Base-by-base conservation (phyloP, 2,329 filamentous ascomycete genomes). In the Neopestalotiopsis rosae region DNA sequence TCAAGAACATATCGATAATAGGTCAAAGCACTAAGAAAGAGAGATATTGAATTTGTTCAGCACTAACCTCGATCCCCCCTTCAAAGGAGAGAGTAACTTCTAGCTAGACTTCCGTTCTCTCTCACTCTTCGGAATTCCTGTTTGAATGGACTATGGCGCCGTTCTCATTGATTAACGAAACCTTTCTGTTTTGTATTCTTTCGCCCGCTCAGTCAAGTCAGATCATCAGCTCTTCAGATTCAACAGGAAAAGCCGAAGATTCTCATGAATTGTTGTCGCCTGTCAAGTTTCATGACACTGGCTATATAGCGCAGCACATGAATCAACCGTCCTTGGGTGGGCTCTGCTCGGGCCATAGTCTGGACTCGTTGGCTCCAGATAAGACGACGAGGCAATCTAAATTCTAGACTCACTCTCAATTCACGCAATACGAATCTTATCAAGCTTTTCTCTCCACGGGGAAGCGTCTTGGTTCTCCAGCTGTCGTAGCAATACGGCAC, bases 401-500 rank as follows among this genome's bases (percentile, higher is more conserved):
- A 32, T 4, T 61, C 58, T 61, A 59, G 57, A 59, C 57, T 59
- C 12, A 30, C 9, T 28, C n/a, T 59, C 12, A 17, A 5, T 59
- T 30, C 28, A 1, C 32, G 2, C 14, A 20, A 9, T n/a, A 34
- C 3, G 59, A 2, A 45, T 28, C n/a, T 14, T 38, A 24, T 52
- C 34, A 49, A 64, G 61, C 61, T 64, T 20, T 30, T 34, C 28
- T 49, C 61, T 64, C 61, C 61, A 64, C 34, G 61, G 61, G 61
- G 61, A 45, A 64, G n/a, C 20, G 40, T 32, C 61, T 64, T 64
- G 59, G 59, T 61, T n/a, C 6, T n/a, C n/a, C 17, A 52, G n/a
- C n/a, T 52, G 5, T 20, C 17, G 17, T 52, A 7, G 45, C n/a
- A n/a, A 52, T 28, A 52, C 17, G n/a, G 17, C n/a, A 20, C 17